Conservation (phyloP, 2,329 filamentous ascomycete species). For the Capronia americana region DNA sequence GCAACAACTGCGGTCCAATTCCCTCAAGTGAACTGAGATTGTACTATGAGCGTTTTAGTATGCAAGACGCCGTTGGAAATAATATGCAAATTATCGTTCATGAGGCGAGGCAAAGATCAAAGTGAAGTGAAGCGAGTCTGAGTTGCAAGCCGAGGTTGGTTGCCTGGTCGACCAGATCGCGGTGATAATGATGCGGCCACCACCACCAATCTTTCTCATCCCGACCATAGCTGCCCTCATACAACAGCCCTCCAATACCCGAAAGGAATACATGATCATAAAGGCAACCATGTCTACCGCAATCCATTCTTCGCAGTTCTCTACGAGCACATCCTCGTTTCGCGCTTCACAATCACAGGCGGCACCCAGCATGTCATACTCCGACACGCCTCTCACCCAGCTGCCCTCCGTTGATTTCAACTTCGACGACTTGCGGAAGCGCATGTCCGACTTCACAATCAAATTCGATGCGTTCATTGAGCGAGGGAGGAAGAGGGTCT, state of each 20-base stretch:
- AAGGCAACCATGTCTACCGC: constrained; percentile 30
- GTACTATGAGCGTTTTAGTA: constrained; percentile 13
- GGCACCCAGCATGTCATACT: constrained; percentile 32
- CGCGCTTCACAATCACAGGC: constrained; percentile 38
- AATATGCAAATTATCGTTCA: neutral
- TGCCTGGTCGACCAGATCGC: constrained; percentile 18
- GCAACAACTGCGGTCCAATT: constrained; percentile 20
- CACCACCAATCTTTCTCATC: neutral
- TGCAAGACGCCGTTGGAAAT: neutral
- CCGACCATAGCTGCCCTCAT: neutral
- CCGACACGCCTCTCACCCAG: constrained; percentile 37
- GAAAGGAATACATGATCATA: neutral
- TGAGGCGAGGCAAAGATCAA: neutral
- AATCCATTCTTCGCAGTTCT: constrained; percentile 30
- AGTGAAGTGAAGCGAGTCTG: neutral
- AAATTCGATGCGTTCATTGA: constrained; percentile 96
- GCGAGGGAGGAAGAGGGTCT: constrained; percentile 81
- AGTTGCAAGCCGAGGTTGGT: constrained; percentile 12
- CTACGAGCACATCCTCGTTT: constrained; percentile 37
- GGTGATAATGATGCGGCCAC: neutral
- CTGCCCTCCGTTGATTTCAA: constrained; percentile 93
- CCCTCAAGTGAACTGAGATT: constrained; percentile 16
- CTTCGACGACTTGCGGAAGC: constrained; percentile 91
- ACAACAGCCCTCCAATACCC: neutral
- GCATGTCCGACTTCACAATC: constrained; percentile 90